Evolutionary conservation across 1,284 basidiomycete genomes (phyloP).

Genomic region (Cutaneotrichosporon dermatis): DNA sequence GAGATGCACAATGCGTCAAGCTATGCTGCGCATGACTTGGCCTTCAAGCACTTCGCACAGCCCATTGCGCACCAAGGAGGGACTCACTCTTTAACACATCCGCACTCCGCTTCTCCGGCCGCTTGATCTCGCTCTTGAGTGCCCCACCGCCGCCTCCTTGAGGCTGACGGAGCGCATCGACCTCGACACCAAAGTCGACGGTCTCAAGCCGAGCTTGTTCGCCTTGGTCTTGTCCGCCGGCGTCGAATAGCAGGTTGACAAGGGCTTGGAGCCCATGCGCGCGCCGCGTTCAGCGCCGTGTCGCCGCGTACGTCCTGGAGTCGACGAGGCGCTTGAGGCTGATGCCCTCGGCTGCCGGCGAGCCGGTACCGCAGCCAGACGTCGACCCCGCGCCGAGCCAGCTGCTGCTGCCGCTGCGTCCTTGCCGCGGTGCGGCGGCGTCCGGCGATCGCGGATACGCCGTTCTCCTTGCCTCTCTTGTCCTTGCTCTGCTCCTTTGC

Average conservation of each 20-base stretch:
- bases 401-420: neutral
- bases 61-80: too few species aligned
- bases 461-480: constrained; percentile 9
- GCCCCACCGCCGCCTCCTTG: constrained; percentile 69
- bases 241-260: constrained; percentile 84
- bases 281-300: constrained; percentile 91
- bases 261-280: constrained; percentile 85
- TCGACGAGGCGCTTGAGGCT: constrained; percentile 74
- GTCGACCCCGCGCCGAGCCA: too few species aligned
- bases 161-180: constrained; percentile 60
- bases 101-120: constrained; percentile 77
- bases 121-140: constrained; percentile 65
- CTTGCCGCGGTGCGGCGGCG: too few species aligned
- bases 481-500: constrained; percentile 47
- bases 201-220: constrained; percentile 91
- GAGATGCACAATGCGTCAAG: too few species aligned
- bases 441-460: neutral
- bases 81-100: constrained; percentile 76
- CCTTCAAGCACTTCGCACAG: too few species aligned
- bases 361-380: too few species aligned
- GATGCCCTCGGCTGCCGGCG: constrained; percentile 18
- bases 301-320: constrained; percentile 95
- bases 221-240: constrained; percentile 84
- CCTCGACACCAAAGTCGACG: constrained; percentile 92
- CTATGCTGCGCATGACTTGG: too few species aligned